Evolutionary conservation across 768 basidiomycete species (phyloP), one percentile per base, ranked within the genome.

Genomic region (Hydnum rufescens): DNA sequence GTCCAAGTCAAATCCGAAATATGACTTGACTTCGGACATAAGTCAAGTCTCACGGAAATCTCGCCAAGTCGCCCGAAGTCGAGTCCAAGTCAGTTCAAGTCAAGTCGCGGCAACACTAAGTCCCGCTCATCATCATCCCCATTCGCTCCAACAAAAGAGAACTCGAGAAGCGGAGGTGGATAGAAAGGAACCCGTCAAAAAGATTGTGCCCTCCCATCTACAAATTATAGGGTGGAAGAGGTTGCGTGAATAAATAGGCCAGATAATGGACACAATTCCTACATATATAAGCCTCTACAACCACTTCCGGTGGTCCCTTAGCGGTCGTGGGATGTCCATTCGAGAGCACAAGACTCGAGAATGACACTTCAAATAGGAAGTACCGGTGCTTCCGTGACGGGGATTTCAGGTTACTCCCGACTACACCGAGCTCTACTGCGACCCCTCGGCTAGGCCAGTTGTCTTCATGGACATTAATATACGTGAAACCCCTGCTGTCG

Each of bases 401-500:
- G n/a, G n/a, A n/a, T n/a, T n/a, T n/a, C n/a, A n/a, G 13, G 36
- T 13, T 22, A 13, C 22, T 39, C 22, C 36, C 36, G 36, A 22
- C 36, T 13, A 39, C 36, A 13, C 13, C 36, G 13, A 39, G 13
- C 13, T 39, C 36, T 13, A 22, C 36, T 13, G 36, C 36, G 22
- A 25, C 19, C 25, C 55, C 8, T 26, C 53, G 19, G 58, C 58
- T 2, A 76, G 93, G 18, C 93, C 95, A 0, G 70, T 99, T 46
- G 90, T 95, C 52, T 99, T 99, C 64, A 92, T 99, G 78, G 95
- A 99, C 63, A 71, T 97, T 55, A 77, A 84, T 47, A 96, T 99
- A 48, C 93, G 95, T 43, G 93, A 97, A 68, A 96, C 90, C 0
- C 86, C 87, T 30, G 88, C 88, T 2, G 93, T 16, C 70, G 95